Base-by-base conservation (phyloP, 352 stramenopile species). In the Globisporangium rhizosaccharum region DNA sequence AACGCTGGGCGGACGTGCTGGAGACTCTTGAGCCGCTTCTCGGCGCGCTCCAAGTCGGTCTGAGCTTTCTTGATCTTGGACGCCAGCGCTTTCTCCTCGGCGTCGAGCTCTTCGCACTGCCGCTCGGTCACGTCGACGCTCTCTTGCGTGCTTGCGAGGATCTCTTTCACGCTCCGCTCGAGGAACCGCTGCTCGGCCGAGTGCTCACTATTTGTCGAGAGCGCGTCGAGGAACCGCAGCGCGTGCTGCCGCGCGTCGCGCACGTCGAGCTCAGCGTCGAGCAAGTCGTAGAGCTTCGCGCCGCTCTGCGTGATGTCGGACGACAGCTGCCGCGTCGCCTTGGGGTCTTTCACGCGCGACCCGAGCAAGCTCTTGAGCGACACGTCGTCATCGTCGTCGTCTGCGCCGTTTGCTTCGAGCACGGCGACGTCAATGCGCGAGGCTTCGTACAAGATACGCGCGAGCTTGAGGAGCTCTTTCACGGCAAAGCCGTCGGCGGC, bases 401-500 rank as follows among this genome's bases (percentile, higher is more conserved):
- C 76, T 1, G 70, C 1, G 28, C 28, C 28, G 28, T 6, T 25
- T 15, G 44, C 66, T 26, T 85, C 78, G 41, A 87, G 71, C n/a
- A 72, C 63, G 12, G 70, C 68, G 36, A 80, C 66, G 36, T 90
- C 81, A 54, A 90, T 88, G 7, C 78, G 71, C 10, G 84, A 91
- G 36, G 94, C 92, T 55, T 96, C 72, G 64, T 98, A 97, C 23
- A 99, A 73, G 62, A 98, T 73, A 14, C 78, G 86, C 23, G 95
- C 90, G n/a, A 99, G 61, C 57, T 98, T 98, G 53, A 98, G 73
- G 18, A 99, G 71, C 67, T 98, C 96, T 56, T 96, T 97, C 18
- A 97, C 91, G 12, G 88, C 88, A 53, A 88, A 90, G 7, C 90
- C 92, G 66, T 99, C 94, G n/a, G 95, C 93, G 7, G 90, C 79